These are phyloP conservation scores for Gossypium schwendimanii DNA, from an alignment of 441 rosid species.

Conservation along the genomic window DNA sequence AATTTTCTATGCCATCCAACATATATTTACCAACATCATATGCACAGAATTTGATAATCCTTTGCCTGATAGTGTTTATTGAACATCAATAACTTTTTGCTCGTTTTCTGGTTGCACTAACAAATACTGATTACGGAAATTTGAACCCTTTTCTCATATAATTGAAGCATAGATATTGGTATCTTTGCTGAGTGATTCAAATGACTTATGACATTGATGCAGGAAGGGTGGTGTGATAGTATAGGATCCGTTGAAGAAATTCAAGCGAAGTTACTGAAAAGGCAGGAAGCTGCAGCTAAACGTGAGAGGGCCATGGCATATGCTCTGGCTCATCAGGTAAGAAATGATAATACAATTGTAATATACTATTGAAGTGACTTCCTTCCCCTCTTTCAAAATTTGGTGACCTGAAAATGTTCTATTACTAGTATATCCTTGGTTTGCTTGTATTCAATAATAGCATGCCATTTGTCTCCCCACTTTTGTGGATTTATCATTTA, in stretches of 20 bases:
- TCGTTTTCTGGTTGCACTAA: neutral
- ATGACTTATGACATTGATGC: slow-evolving; percentile 21
- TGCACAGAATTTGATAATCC: neutral
- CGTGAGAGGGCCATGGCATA: slow-evolving; percentile 99
- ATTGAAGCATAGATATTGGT: slow-evolving; percentile 5
- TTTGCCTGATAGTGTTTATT: neutral
- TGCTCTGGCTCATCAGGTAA: slow-evolving; percentile 95
- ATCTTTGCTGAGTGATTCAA: slow-evolving; percentile 17
- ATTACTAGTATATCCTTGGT: neutral
- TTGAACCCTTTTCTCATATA: neutral
- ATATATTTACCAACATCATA: neutral
- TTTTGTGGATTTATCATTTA: neutral
- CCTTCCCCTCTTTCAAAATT: neutral
- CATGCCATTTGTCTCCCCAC: neutral
- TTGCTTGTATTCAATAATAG: neutral
- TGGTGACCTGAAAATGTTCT: neutral
- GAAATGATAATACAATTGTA: slow-evolving; percentile 6
- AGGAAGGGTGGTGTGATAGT: slow-evolving; percentile 98
- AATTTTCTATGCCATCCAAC: neutral
- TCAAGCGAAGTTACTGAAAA: slow-evolving; percentile 80
- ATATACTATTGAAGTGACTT: neutral
- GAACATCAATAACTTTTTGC: neutral
- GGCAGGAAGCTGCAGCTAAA: slow-evolving; percentile 98
- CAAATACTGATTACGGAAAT: neutral
- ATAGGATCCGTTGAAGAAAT: slow-evolving; percentile 91